These are phyloP conservation scores for Canavalia ensiformis DNA, from an alignment of 306 rosid species.

Conservation along the genomic window DNA sequence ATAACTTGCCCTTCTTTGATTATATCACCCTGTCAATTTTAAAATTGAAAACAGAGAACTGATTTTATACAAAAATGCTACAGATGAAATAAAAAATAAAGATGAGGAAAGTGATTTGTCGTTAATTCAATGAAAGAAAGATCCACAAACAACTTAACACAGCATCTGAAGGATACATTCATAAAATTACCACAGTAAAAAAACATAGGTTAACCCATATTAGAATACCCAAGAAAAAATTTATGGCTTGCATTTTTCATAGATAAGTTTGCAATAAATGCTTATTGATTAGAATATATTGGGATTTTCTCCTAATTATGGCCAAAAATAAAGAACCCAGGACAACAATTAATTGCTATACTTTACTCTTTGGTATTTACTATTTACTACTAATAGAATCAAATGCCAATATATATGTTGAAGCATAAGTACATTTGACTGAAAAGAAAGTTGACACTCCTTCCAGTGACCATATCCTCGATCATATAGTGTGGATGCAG, in stretches of 20 bases:
- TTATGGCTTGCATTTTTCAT: background rate
- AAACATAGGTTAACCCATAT: constrained; percentile 31
- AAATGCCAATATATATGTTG: constrained; percentile 3
- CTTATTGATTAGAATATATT: constrained; percentile 1
- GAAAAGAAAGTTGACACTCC: background rate
- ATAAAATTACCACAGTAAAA: constrained; percentile 17
- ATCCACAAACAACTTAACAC: background rate
- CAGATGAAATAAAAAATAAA: constrained; percentile 20
- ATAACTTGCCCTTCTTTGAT: constrained; percentile 91
- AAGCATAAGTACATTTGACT: background rate
- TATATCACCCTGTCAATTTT: constrained; percentile 70
- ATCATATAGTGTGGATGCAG: background rate
- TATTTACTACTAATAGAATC: background rate
- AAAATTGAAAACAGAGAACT: constrained; percentile 44
- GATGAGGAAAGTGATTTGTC: constrained; percentile 21
- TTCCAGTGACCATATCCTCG: background rate
- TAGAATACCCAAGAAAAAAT: constrained; percentile 25
- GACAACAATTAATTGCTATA: no score
- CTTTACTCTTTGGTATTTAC: background rate
- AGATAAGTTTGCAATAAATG: constrained; percentile 12
- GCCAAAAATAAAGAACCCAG: no score
- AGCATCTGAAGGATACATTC: constrained; percentile 7
- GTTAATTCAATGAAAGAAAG: constrained; percentile 26
- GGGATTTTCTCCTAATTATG: no score
- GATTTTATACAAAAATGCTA: constrained; percentile 22